Evolutionary conservation across 2,329 filamentous ascomycete species (phyloP).

Genomic region (Colletotrichum echinochloae): DNA sequence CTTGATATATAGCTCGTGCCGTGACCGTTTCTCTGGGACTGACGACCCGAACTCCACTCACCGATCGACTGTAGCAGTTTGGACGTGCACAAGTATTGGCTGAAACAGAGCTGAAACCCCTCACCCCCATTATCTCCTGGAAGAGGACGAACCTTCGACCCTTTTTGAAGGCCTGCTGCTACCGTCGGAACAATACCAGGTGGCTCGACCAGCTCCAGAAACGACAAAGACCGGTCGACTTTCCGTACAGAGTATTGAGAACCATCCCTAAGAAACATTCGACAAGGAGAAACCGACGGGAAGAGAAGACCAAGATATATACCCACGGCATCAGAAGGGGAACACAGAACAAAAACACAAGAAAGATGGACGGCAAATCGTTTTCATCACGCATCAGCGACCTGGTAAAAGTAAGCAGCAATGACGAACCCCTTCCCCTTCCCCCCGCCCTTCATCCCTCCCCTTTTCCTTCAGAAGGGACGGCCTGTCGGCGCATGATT

Average conservation of each 20-base stretch:
- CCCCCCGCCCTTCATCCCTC: neutral
- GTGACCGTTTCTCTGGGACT: neutral
- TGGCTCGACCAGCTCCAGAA: neutral
- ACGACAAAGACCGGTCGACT: neutral
- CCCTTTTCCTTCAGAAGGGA: too few species aligned
- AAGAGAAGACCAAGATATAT: neutral
- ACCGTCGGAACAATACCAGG: neutral
- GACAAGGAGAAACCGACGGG: neutral
- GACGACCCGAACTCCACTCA: constrained; percentile 8
- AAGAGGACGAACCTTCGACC: constrained; percentile 5
- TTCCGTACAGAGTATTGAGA: too few species aligned
- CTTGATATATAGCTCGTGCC: constrained; percentile 6
- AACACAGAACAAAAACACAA: neutral
- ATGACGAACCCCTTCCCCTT: neutral
- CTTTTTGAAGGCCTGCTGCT: neutral
- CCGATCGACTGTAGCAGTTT: constrained; percentile 20
- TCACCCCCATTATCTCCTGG: constrained; percentile 15
- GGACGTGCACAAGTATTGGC: constrained; percentile 21
- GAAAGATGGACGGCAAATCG: constrained; percentile 36
- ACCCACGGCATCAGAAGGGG: neutral
- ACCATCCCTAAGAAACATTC: neutral
- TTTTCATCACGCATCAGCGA: constrained; percentile 40
- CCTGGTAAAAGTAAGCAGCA: constrained; percentile 38
- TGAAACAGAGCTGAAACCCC: constrained; percentile 39
- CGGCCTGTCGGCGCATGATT: neutral